A percentile compares a stretch with the other conserved stretches of the same genome.
These are phyloP conservation scores for Neopestalotiopsis clavispora DNA, from an alignment of 2,329 filamentous ascomycete species.

Conservation along the genomic window DNA sequence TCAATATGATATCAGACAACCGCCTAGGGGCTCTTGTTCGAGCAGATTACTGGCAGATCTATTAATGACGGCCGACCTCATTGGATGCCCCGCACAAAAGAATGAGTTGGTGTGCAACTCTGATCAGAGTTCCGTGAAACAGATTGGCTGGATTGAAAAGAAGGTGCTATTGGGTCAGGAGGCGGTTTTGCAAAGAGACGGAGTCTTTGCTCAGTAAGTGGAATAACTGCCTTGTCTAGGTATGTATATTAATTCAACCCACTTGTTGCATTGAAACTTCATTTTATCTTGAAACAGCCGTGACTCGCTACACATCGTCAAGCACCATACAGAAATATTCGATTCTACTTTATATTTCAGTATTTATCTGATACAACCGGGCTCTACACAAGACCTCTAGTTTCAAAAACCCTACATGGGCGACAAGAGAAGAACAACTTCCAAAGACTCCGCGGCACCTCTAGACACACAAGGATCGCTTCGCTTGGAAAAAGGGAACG, in stretches of 20 bases:
- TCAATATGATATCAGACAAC: slow-evolving; percentile 14
- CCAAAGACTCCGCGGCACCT: background rate
- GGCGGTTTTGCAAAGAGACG: background rate
- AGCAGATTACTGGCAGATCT: background rate
- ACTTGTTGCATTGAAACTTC: no score
- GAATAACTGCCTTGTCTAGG: no score
- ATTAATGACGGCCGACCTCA: background rate
- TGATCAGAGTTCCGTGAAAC: background rate
- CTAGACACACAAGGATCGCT: background rate
- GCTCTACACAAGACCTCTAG: background rate
- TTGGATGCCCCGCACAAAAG: background rate
- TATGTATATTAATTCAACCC: no score
- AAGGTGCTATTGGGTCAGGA: background rate
- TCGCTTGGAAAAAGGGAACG: background rate
- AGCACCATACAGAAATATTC: no score
- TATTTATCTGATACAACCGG: background rate
- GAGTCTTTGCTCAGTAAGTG: background rate
- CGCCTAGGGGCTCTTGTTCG: background rate
- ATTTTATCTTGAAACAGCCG: no score
- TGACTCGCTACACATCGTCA: no score
- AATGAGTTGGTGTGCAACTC: background rate
- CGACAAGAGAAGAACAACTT: background rate
- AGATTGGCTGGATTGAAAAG: background rate
- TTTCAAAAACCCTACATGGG: background rate
- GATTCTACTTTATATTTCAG: background rate